These are phyloP conservation scores for Podaxis sp. DNA, from an alignment of 768 basidiomycete species.

Conservation along the genomic window DNA sequence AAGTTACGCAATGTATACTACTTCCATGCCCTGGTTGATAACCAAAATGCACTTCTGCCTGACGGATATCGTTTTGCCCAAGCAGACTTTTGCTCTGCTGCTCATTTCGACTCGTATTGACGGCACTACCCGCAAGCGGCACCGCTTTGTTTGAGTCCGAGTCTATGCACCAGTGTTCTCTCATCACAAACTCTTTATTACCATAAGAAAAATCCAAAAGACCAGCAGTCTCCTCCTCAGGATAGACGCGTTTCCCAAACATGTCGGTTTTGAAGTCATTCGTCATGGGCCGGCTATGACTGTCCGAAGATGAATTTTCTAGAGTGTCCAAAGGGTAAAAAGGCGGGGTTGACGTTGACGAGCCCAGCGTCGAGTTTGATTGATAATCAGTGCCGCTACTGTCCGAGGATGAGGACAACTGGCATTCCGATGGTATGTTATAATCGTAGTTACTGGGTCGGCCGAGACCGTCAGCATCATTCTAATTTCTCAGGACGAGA, in stretches of 20 bases:
- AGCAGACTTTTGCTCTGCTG: not conserved
- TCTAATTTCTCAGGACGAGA: not conserved
- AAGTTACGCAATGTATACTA: not conserved
- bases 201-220: not conserved
- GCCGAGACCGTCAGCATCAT: not conserved
- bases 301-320: not conserved
- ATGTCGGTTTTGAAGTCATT: not conserved
- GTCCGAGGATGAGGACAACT: not conserved
- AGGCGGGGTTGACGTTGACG: constrained; percentile 1
- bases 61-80: not conserved
- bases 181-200: not conserved
- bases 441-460: not conserved
- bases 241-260: not conserved
- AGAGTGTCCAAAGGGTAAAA: not conserved
- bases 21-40: not conserved
- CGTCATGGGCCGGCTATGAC: not conserved
- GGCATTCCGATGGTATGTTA: not conserved
- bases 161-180: not conserved
- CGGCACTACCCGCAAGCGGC: too few relatives aligned
- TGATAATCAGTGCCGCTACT: not conserved
- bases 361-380: not conserved
- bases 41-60: not conserved
- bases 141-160: not conserved
- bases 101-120: not conserved
- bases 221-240: not conserved